phyloP scores from a whole-genome alignment of 2,329 filamentous ascomycete species.

The Pseudopyricularia cyperi region DNA sequence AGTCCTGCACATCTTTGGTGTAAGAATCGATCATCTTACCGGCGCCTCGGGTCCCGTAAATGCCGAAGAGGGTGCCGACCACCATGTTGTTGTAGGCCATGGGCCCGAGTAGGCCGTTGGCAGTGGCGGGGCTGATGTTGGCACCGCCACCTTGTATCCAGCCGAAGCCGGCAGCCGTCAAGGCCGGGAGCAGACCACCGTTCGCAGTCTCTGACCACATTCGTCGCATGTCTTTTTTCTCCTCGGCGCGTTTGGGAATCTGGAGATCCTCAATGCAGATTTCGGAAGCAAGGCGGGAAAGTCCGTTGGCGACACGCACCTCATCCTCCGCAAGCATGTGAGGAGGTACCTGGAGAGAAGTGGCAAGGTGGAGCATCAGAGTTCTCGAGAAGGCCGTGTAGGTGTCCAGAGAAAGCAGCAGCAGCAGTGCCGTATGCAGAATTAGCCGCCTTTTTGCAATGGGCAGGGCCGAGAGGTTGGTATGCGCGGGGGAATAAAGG shows the following conservation, averaged over 20 bases:
- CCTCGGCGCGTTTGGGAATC: conserved; percentile 47
- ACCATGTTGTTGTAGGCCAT: conserved; percentile 68
- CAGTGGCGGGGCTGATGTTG: conserved; percentile 59
- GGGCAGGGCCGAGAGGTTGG: conserved; percentile 44
- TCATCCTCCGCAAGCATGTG: conserved; percentile 58
- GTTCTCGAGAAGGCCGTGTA: conserved; percentile 64
- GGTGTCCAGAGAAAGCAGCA: conserved; percentile 63
- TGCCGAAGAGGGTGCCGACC: conserved; percentile 78
- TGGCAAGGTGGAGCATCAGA: conserved; percentile 56
- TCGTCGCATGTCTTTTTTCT: conserved; percentile 49
- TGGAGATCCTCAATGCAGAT: conserved; percentile 51
- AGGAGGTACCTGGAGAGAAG: conserved; percentile 56
- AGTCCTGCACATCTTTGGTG: conserved; percentile 74
- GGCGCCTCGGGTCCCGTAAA: conserved; percentile 76
- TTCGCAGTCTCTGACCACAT: conserved; percentile 55
- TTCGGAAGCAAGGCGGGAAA: conserved; percentile 59
- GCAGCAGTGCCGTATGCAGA: conserved; percentile 57
- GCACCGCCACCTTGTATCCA: conserved; percentile 58
- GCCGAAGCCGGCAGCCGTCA: conserved; percentile 69
- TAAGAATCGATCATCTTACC: conserved; percentile 84
- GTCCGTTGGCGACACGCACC: conserved; percentile 56
- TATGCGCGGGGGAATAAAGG: conserved; percentile 47
- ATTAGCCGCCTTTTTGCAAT: conserved; percentile 52
- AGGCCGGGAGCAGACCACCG: conserved; percentile 23
- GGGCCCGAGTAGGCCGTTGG: conserved; percentile 66